Conservation (phyloP, 2,329 filamentous ascomycete species). For the Epichloe brachyelytri region DNA sequence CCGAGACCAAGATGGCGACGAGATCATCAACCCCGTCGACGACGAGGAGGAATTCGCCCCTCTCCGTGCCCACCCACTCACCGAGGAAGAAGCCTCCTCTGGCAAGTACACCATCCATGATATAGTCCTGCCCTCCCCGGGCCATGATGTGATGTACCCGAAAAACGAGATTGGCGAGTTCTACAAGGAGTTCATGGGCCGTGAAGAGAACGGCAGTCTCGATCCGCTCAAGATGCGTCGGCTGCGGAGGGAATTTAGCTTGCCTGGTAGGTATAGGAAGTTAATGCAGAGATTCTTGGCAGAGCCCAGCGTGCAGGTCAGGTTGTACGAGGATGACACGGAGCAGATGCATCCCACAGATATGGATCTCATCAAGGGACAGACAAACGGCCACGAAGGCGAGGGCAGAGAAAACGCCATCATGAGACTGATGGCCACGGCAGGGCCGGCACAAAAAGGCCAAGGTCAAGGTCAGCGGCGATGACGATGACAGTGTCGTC, state of each 20-base stretch:
- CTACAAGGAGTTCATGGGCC: constrained; percentile 78
- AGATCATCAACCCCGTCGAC: constrained; percentile 28
- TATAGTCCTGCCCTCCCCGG: constrained; percentile 81
- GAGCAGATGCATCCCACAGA: constrained; percentile 88
- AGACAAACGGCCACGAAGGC: constrained; percentile 3
- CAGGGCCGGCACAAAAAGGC: constrained; percentile 4
- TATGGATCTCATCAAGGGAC: constrained; percentile 49
- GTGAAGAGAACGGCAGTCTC: constrained; percentile 60
- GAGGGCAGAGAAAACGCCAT: constrained; percentile 8
- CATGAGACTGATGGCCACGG: constrained; percentile 8
- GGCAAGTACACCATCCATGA: constrained; percentile 75
- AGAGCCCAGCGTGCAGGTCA: constrained; percentile 53
- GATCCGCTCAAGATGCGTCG: constrained; percentile 82
- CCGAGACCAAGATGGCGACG: constrained; percentile 46
- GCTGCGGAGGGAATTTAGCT: constrained; percentile 71
- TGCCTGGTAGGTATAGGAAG: constrained; percentile 82
- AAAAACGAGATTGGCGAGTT: constrained; percentile 70
- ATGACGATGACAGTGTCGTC: constrained; percentile 2
- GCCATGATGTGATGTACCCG: constrained; percentile 81
- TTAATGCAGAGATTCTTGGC: constrained; percentile 60
- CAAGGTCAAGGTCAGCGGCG: constrained; percentile 4
- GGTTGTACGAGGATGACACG: constrained; percentile 53
- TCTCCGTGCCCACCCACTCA: constrained; percentile 55
- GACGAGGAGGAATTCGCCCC: constrained; percentile 29
- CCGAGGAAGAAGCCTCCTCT: constrained; percentile 62